Conservation (phyloP, 1,284 basidiomycete genomes). For the Fistulinella staudtii region DNA sequence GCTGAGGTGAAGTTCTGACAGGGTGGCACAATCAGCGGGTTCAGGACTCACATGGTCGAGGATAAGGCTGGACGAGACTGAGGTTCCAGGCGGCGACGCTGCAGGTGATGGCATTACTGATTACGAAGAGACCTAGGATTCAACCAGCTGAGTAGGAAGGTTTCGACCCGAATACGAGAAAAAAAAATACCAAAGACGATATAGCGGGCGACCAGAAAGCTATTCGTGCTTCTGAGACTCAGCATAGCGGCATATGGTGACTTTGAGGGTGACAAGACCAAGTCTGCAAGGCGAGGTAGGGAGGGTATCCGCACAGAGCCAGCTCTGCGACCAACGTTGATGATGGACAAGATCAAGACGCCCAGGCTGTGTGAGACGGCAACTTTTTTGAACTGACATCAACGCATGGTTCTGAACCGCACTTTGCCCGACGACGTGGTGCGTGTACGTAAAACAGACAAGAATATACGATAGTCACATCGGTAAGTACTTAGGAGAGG, state of each 20-base stretch:
- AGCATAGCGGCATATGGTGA: constrained; percentile 29
- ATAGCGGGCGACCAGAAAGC: constrained; percentile 43
- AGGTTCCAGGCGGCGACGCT: constrained; percentile 70
- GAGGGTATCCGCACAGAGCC: constrained; percentile 25
- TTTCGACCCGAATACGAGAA: background rate
- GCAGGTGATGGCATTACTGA: constrained; percentile 62
- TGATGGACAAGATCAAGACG: constrained; percentile 14
- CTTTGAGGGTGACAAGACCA: constrained; percentile 17
- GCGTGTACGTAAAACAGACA: constrained; percentile 16
- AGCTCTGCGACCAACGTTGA: constrained; percentile 26
- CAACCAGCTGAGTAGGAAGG: constrained; percentile 9
- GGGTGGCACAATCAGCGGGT: background rate
- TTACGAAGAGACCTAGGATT: constrained; percentile 54
- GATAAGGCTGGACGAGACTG: constrained; percentile 39
- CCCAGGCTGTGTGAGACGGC: background rate
- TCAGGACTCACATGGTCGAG: constrained; percentile 35
- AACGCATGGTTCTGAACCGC: constrained; percentile 1
- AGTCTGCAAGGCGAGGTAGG: constrained; percentile 31
- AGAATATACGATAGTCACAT: constrained; percentile 24
- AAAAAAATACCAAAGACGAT: constrained; percentile 44
- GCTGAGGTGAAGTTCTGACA: constrained; percentile 27
- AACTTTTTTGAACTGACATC: background rate
- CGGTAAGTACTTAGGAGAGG: constrained; percentile 16
- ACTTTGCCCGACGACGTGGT: constrained; percentile 1
- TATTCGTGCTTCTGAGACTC: constrained; percentile 18